phyloP scores from a whole-genome alignment of 331 rosid species.

The Spiraea crenata region DNA sequence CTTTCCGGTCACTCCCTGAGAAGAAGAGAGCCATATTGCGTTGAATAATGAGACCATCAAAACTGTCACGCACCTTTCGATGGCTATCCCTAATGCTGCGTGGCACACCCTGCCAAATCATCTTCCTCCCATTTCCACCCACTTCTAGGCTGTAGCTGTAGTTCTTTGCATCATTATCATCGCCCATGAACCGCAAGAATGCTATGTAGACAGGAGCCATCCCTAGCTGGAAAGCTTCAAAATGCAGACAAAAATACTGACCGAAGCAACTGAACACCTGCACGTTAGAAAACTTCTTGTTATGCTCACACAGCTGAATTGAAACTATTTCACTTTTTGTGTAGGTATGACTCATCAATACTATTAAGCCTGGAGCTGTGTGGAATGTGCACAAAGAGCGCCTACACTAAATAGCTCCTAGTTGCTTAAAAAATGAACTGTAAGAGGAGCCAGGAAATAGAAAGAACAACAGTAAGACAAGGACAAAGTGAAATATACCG shows the following conservation, averaged over 20 bases:
- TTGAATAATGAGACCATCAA: slow-evolving; percentile 88
- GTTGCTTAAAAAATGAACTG: not conserved
- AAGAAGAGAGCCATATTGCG: slow-evolving; percentile 92
- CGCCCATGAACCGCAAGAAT: slow-evolving; percentile 91
- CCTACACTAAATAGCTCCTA: not conserved
- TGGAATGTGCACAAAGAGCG: not conserved
- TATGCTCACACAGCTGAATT: not conserved
- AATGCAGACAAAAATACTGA: slow-evolving; percentile 84
- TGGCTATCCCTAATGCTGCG: slow-evolving; percentile 91
- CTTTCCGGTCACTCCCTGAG: slow-evolving; percentile 82
- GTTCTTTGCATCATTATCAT: slow-evolving; percentile 83
- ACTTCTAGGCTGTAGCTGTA: slow-evolving; percentile 90
- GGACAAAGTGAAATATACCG: slow-evolving; percentile 49
- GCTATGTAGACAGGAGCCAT: slow-evolving; percentile 92
- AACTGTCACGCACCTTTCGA: slow-evolving; percentile 86
- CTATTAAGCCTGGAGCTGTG: not conserved
- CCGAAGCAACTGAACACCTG: slow-evolving; percentile 95
- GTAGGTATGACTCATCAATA: not conserved
- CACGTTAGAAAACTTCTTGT: not conserved
- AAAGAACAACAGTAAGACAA: not conserved
- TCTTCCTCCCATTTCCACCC: slow-evolving; percentile 92
- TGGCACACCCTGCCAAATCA: slow-evolving; percentile 90
- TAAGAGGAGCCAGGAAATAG: not conserved
- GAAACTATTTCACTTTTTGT: not conserved
- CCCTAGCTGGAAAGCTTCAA: slow-evolving; percentile 93